phyloP scores from a whole-genome alignment of 495 filamentous ascomycete species.

The Melanomma pulvis-pyrius region DNA sequence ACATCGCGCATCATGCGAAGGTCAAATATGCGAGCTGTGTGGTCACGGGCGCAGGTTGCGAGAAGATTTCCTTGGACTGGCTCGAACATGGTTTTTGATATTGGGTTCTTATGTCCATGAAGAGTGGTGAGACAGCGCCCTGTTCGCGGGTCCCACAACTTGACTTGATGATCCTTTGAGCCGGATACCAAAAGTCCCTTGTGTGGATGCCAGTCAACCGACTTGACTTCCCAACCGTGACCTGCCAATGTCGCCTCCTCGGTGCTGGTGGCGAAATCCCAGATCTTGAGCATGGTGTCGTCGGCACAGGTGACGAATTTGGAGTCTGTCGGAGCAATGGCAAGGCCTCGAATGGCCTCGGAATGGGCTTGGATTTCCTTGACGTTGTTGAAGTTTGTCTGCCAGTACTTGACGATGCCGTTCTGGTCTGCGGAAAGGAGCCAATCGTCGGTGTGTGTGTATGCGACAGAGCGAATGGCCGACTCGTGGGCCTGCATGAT shows the following conservation, averaged over 20 bases:
- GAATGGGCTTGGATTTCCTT: slow-evolving; percentile 89
- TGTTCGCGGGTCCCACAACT: slow-evolving; percentile 94
- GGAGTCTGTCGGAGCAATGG: slow-evolving; percentile 87
- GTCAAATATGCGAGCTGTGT: slow-evolving; percentile 89
- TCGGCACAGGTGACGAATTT: slow-evolving; percentile 97
- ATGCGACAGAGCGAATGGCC: slow-evolving; percentile 82
- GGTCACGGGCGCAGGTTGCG: slow-evolving; percentile 89
- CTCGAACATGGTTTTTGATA: slow-evolving; percentile 87
- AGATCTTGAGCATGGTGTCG: slow-evolving; percentile 90
- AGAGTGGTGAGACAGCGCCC: slow-evolving; percentile 88
- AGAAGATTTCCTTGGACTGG: slow-evolving; percentile 78
- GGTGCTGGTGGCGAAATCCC: slow-evolving; percentile 86
- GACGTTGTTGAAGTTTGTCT: slow-evolving; percentile 98
- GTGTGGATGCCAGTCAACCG: slow-evolving; percentile 94
- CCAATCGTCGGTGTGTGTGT: slow-evolving; percentile 96
- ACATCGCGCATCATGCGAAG: slow-evolving; percentile 98
- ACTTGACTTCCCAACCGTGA: slow-evolving; percentile 95
- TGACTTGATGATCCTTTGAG: slow-evolving; percentile 95
- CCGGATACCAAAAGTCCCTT: slow-evolving; percentile 94
- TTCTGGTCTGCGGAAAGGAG: slow-evolving; percentile 93
- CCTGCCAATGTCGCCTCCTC: slow-evolving; percentile 81
- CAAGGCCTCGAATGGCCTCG: slow-evolving; percentile 87
- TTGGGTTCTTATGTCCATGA: slow-evolving; percentile 96
- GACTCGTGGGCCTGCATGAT: slow-evolving; percentile 98
- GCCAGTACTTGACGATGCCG: slow-evolving; percentile 97